These are phyloP conservation scores for Lupinus albus DNA, from an alignment of 306 rosid genomes.

Conservation along the genomic window DNA sequence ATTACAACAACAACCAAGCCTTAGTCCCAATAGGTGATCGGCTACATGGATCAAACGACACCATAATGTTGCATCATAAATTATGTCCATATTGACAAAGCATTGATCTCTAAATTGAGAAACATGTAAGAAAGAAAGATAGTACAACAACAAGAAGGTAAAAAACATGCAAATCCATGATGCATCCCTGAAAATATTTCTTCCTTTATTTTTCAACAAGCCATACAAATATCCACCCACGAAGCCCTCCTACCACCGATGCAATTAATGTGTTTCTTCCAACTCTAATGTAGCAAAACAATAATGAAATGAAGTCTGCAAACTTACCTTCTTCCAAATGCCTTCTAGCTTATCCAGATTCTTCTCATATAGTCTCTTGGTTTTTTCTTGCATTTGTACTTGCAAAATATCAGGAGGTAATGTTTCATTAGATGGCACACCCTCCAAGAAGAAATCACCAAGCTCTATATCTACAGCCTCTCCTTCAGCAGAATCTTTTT, in stretches of 20 bases:
- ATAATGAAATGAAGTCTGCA: slow-evolving; percentile 19
- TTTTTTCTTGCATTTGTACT: slow-evolving; percentile 65
- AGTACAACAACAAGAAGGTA: background rate
- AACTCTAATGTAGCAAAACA: slow-evolving; percentile 15
- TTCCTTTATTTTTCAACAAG: slow-evolving; percentile 31
- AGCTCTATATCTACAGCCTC: slow-evolving; percentile 71
- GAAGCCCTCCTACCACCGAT: slow-evolving; percentile 9
- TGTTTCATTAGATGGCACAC: slow-evolving; percentile 51
- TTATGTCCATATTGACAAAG: no score
- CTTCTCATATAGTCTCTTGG: slow-evolving; percentile 62
- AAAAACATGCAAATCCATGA: slow-evolving; percentile 12
- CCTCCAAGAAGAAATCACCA: slow-evolving; percentile 79
- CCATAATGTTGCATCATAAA: no score
- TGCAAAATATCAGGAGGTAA: slow-evolving; percentile 58
- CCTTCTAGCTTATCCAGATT: slow-evolving; percentile 84
- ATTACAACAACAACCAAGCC: no score
- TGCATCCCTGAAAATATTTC: slow-evolving; percentile 12
- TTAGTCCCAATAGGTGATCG: no score
- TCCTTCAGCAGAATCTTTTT: slow-evolving; percentile 53
- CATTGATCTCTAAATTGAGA: no score
- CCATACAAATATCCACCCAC: slow-evolving; percentile 20
- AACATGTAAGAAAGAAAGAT: background rate
- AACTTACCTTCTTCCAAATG: slow-evolving; percentile 85
- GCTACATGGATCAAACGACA: no score
- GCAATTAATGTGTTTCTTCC: slow-evolving; percentile 19